These are phyloP conservation scores for Fusarium dlaminii DNA, from an alignment of 2,329 filamentous ascomycete genomes.

Conservation along the genomic window DNA sequence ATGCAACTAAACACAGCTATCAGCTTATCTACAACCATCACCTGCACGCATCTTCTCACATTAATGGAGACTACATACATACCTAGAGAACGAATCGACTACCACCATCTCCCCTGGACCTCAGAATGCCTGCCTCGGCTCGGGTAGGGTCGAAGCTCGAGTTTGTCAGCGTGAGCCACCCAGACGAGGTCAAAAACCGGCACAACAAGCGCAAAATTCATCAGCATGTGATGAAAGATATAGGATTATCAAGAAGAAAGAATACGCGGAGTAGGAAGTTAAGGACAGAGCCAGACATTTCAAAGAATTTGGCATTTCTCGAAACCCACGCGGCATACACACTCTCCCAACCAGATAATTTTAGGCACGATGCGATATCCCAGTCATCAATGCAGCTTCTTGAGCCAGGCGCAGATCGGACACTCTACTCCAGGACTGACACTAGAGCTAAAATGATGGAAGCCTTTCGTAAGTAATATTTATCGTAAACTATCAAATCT, in stretches of 20 bases:
- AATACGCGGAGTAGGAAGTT: background rate
- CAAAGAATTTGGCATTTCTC: background rate
- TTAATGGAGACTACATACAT: too few relatives aligned
- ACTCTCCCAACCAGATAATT: background rate
- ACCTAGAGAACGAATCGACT: too few relatives aligned
- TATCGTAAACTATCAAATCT: background rate
- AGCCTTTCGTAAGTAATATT: background rate
- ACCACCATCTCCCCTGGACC: too few relatives aligned
- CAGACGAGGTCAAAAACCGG: background rate
- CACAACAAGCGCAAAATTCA: constrained; percentile 1
- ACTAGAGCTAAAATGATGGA: background rate
- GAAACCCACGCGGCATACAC: too few relatives aligned
- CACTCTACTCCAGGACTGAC: background rate
- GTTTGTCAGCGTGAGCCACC: constrained; percentile 1
- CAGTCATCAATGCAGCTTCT: background rate
- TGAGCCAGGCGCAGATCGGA: background rate
- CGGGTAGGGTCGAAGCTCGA: background rate
- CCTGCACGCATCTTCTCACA: background rate
- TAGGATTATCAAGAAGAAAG: background rate
- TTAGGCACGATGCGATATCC: background rate
- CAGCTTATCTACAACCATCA: background rate
- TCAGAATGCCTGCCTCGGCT: background rate
- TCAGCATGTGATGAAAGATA: constrained; percentile 3
- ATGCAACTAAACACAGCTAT: background rate
- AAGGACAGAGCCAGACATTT: too few relatives aligned